Base-by-base conservation (phyloP, 1,139 yeast genomes). In the Komagataea norvegica region DNA sequence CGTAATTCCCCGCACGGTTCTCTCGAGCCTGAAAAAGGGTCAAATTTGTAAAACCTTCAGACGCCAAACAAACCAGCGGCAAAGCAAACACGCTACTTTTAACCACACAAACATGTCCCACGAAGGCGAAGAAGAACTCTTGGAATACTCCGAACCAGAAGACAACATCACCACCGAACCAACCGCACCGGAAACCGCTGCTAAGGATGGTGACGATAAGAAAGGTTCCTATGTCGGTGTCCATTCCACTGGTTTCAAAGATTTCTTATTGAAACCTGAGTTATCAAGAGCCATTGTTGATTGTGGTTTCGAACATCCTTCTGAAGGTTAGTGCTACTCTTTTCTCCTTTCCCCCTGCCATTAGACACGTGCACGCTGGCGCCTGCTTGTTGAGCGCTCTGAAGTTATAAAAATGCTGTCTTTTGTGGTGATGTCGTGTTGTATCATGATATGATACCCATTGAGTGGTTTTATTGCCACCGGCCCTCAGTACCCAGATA, bases 281-380 rank as follows among this genome's bases (percentile, higher is more conserved):
- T 75, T 91, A 55, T 75, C 91, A 57, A 83, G 98, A 68, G 98
- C 98, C 50, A 91, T 91, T 61, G 95, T 91, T 54, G 98, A 91
- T 68, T 88, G 96, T 73, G 98, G 98, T 74, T 91, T 91, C 62
- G 98, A 91, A 72, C 98, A 91, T 72, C 98, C 98, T 52, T 88
- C 96, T 48, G 98, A 91, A 81, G 94, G 91, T 83, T 68, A 76
- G 89, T 81, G 31, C 35, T n/a, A n/a, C n/a, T n/a, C n/a, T n/a
- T n/a, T n/a, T n/a, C n/a, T n/a, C n/a, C n/a, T n/a, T n/a, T n/a
- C n/a, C n/a, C n/a, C 13, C 6, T 26, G 5, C 8, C 7, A 15
- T 10, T 16, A 16, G 6, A 8, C 20, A 26, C 13, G 15, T 24
- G 26, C 14, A 14, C 11, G 10, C 29, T 5, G 13, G 17, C 9